Conservation (phyloP, 345 rosid species). For the Acer campestre region DNA sequence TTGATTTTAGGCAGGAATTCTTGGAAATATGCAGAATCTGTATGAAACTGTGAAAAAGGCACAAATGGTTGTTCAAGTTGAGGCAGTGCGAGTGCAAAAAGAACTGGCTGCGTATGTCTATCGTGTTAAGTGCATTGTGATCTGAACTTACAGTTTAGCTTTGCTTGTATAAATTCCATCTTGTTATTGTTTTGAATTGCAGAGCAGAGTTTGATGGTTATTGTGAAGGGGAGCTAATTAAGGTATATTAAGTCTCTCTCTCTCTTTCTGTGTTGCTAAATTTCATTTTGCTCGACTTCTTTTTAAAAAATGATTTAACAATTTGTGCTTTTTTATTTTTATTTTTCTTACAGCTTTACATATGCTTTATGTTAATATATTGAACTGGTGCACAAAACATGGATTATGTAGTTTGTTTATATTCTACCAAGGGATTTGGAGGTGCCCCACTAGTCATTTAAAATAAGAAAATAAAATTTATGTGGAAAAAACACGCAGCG, state of each 20-base stretch:
- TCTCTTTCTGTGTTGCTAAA: not conserved
- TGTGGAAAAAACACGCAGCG: not conserved
- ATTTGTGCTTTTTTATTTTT: not conserved
- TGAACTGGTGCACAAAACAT: too few species aligned
- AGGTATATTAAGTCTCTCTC: slow-evolving; percentile 45
- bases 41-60: slow-evolving; percentile 95
- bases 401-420: too few species aligned
- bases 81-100: slow-evolving; percentile 89
- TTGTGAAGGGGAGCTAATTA: slow-evolving; percentile 92
- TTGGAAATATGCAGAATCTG: slow-evolving; percentile 89
- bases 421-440: too few species aligned
- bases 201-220: slow-evolving; percentile 97
- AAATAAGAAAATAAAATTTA: too few species aligned
- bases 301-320: not conserved
- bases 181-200: slow-evolving; percentile 31
- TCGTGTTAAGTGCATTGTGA: slow-evolving; percentile 8
- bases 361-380: not conserved
- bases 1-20: slow-evolving; percentile 76
- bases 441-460: too few species aligned
- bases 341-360: not conserved
- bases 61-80: slow-evolving; percentile 98
- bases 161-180: slow-evolving; percentile 22
- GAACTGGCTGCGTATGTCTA: slow-evolving; percentile 78
- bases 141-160: slow-evolving; percentile 10
- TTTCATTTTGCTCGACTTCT: not conserved